Evolutionary conservation across 768 basidiomycete genomes (phyloP).

Genomic region (Boletus speciosus): DNA sequence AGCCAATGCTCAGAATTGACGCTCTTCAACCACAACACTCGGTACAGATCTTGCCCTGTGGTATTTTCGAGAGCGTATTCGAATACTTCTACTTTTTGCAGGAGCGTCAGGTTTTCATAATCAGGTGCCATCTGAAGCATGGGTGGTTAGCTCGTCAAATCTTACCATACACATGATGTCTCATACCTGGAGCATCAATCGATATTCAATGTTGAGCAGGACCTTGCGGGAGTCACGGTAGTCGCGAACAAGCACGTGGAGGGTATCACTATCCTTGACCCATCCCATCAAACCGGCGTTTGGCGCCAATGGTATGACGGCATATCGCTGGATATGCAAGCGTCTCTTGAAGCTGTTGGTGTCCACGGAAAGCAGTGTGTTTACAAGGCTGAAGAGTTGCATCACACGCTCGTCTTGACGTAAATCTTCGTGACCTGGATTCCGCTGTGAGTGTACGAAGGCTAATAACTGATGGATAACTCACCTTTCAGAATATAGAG

Average conservation of each 20-base stretch:
- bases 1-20: conserved; percentile 96
- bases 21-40: conserved; percentile 96
- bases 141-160: neutral
- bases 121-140: conserved; percentile 90
- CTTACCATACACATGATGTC: conserved; percentile 66
- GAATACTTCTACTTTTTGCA: conserved; percentile 99
- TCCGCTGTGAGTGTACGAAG: neutral
- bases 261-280: conserved; percentile 93
- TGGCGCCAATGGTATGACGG: conserved; percentile 92
- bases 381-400: conserved; percentile 97
- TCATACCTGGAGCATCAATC: conserved; percentile 91
- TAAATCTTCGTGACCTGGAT: conserved; percentile 90
- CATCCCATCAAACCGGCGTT: conserved; percentile 93
- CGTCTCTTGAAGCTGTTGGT: conserved; percentile 95
- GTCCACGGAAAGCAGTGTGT: conserved; percentile 89
- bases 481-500: conserved; percentile 88
- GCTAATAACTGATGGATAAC: too few relatives aligned
- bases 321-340: conserved; percentile 88
- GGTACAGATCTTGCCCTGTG: conserved; percentile 95
- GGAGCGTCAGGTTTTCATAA: conserved; percentile 88
- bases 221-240: conserved; percentile 97
- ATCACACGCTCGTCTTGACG: conserved; percentile 99
- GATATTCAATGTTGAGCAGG: conserved; percentile 94
- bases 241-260: conserved; percentile 94
- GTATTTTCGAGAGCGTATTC: conserved; percentile 98